A percentile compares a stretch with the other conserved stretches of the same genome.
Evolutionary conservation across 495 filamentous ascomycete genomes (phyloP).

Genomic region (Staphylotrichum longicolle): DNA sequence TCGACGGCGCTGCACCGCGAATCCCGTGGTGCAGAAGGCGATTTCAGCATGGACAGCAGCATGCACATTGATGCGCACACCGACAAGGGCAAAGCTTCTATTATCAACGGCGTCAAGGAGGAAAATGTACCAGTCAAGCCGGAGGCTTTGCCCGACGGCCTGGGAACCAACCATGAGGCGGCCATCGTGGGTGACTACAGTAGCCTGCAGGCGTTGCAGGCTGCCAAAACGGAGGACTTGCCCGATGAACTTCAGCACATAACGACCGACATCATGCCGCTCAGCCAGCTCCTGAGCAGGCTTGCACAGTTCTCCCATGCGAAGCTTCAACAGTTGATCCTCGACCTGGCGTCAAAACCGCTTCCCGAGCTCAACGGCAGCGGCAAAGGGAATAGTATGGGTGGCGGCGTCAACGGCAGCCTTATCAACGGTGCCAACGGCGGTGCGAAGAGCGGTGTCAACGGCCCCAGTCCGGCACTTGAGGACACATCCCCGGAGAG

Average conservation of each 20-base stretch:
- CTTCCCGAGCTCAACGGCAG: constrained; percentile 46
- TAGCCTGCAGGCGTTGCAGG: constrained; percentile 18
- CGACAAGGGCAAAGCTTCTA: constrained; percentile 49
- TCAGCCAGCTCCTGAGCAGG: constrained; percentile 67
- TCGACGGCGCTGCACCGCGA: constrained; percentile 17
- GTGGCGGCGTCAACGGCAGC: constrained; percentile 13
- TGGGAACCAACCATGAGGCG: constrained; percentile 20
- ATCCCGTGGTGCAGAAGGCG: constrained; percentile 39
- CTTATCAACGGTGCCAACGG: constrained; percentile 18
- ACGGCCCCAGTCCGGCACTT: background rate
- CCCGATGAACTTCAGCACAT: constrained; percentile 80
- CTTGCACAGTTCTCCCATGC: constrained; percentile 80
- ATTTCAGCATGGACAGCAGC: constrained; percentile 55
- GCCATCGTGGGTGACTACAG: constrained; percentile 28
- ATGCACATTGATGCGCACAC: constrained; percentile 44
- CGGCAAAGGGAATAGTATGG: constrained; percentile 29
- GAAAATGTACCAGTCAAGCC: constrained; percentile 20
- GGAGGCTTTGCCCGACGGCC: constrained; percentile 21
- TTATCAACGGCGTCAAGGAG: constrained; percentile 44
- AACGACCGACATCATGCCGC: constrained; percentile 67
- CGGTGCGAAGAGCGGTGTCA: constrained; percentile 10
- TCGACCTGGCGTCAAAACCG: constrained; percentile 64
- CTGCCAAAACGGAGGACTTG: constrained; percentile 47
- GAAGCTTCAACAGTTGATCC: constrained; percentile 67
- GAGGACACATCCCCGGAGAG: constrained; percentile 65